These are phyloP conservation scores for Paecilomyces sp. DNA, from an alignment of 2,329 filamentous ascomycete species.

Conservation along the genomic window DNA sequence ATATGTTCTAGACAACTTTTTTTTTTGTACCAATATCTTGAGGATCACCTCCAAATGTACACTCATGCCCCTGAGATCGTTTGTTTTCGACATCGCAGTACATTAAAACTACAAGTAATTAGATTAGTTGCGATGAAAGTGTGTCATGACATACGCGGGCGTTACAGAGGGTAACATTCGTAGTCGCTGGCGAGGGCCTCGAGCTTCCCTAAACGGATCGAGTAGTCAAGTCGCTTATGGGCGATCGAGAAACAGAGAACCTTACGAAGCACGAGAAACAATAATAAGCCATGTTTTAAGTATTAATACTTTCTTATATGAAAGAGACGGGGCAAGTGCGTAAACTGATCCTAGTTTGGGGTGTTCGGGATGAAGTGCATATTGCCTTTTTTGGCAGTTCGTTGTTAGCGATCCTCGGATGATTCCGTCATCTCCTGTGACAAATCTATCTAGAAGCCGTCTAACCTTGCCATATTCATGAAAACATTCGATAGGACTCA, in stretches of 20 bases:
- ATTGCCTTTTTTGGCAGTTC: neutral
- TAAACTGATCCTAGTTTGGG: neutral
- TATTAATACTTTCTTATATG: neutral
- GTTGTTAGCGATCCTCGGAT: neutral
- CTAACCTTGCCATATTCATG: neutral
- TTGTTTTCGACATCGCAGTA: neutral
- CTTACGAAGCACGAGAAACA: neutral
- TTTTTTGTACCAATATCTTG: neutral
- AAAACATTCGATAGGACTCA: neutral
- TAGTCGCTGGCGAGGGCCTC: neutral
- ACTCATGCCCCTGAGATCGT: neutral
- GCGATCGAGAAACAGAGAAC: neutral
- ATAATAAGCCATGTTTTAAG: neutral
- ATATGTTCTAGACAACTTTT: neutral
- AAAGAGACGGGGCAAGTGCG: neutral
- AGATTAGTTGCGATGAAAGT: neutral
- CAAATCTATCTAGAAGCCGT: neutral
- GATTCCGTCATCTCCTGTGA: neutral
- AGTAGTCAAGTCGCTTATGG: neutral
- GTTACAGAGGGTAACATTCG: neutral
- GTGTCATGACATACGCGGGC: neutral
- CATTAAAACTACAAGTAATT: too few species aligned
- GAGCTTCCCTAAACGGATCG: neutral
- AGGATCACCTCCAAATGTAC: neutral
- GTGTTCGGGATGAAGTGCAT: neutral